Evolutionary conservation across 345 rosid species (phyloP), one percentile per base, ranked within the genome.

Genomic region (Dovyalis caffra): DNA sequence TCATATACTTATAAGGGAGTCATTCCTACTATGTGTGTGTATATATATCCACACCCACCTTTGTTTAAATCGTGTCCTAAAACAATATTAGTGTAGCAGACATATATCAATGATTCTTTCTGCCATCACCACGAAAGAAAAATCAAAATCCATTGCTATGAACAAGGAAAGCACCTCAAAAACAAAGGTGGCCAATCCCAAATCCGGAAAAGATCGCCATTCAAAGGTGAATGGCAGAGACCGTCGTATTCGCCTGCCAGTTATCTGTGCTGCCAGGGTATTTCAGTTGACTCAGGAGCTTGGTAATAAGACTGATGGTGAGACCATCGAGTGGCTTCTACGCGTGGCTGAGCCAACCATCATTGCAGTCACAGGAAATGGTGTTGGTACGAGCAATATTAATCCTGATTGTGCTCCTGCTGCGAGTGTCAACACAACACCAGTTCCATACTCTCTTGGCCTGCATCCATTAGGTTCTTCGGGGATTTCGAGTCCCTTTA

Each of bases 291-390:
- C 84, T 71, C 62, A 18, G 0, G 79, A 80, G 45, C 84, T 80
- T n/a, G 84, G 83, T 9, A 64, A 71, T 63, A 70, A 66, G 63
- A 72, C 77, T 20, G 80, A 60, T 2, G 84, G 86, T 6, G 78
- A 83, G 74, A 81, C 86, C 64, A 77, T 85, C 7, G 70, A 37
- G 32, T 79, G 85, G 83, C 82, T 83, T 34, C 71, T 75, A 1
- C 71, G 65, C 20, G 16, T 58, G 71, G 82, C 84, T 1, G 86
- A 85, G 80, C 81, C 79, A 0, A 26, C 76, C 11, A 77, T 76
- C 58, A 68, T 74, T 1, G 73, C 77, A 15, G 75, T 66, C 18
- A 82, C 83, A 0, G 76, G 80, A 28, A 37, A 7, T 0, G 79
- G 75, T 3, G 47, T 70, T 6, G 20, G 33, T 32, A 1, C 6